Conservation (phyloP, 345 rosid genomes). For the Cochlearia excelsa region DNA sequence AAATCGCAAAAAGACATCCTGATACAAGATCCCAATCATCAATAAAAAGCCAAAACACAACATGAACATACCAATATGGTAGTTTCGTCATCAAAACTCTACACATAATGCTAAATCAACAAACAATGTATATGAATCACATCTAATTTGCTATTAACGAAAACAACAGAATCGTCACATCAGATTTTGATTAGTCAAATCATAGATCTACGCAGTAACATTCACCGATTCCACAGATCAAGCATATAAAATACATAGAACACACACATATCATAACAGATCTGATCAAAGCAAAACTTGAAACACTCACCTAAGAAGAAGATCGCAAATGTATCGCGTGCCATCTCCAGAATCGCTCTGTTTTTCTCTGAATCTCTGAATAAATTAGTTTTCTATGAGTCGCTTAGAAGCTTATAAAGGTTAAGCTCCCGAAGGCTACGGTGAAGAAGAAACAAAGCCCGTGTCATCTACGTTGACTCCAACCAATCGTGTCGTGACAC, state of each 20-base stretch:
- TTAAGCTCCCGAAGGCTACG: slow-evolving; percentile 2
- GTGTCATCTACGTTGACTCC: no score
- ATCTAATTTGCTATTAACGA: no score
- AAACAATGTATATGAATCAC: no score
- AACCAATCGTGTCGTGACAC: no score
- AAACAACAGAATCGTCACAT: no score
- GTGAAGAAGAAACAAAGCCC: background rate
- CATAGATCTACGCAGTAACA: background rate
- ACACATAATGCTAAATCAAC: no score
- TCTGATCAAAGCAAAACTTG: background rate
- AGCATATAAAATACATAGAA: background rate
- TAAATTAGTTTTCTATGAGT: background rate
- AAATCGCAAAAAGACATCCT: slow-evolving; percentile 49
- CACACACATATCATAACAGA: slow-evolving; percentile 23
- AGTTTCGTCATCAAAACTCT: no score
- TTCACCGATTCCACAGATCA: background rate
- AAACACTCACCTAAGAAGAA: slow-evolving; percentile 33
- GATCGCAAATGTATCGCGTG: slow-evolving; percentile 29
- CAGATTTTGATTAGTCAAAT: no score
- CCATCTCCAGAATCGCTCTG: slow-evolving; percentile 7
- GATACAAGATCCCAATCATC: slow-evolving; percentile 31
- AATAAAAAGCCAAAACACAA: slow-evolving; percentile 59
- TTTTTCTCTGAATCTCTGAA: background rate
- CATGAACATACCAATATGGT: background rate
- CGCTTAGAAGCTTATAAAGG: slow-evolving; percentile 1